Conservation (phyloP, 441 rosid genomes). For the Aleurites moluccanus region DNA sequence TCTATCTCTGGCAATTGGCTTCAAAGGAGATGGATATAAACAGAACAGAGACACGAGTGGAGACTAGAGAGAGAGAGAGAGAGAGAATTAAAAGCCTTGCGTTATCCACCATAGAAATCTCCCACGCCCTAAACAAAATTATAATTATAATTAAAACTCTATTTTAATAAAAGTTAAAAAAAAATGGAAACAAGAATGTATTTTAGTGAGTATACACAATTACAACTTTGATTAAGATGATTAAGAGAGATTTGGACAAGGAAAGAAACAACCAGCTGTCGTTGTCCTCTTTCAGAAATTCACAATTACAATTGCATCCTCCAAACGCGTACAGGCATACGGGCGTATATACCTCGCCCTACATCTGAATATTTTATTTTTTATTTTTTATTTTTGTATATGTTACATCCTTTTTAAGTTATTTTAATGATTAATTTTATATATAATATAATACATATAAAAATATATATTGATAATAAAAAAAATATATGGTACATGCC, state of each 20-base stretch:
- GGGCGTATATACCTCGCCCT: background rate
- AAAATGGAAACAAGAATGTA: background rate
- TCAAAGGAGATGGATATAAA: conserved; percentile 13
- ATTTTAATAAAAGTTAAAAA: background rate
- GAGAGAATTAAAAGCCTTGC: conserved; percentile 30
- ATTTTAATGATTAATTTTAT: background rate
- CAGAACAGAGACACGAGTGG: conserved; percentile 26
- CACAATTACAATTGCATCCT: conserved; percentile 30
- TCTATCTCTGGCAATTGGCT: background rate
- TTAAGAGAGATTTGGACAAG: conserved; percentile 2
- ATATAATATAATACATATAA: no score
- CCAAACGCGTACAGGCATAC: background rate
- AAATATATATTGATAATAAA: no score
- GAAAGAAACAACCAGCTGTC: conserved; percentile 33
- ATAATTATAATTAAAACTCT: background rate
- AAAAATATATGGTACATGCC: no score
- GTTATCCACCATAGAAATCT: conserved; percentile 45
- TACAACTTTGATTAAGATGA: no score
- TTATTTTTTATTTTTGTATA: no score
- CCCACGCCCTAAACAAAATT: conserved; percentile 26
- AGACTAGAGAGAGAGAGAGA: conserved; percentile 21
- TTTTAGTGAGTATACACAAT: no score
- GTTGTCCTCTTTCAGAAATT: conserved; percentile 17
- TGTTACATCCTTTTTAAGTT: no score
- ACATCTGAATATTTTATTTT: no score